These are phyloP conservation scores for Diplogelasinospora grovesii DNA, from an alignment of 495 filamentous ascomycete genomes.

Conservation along the genomic window DNA sequence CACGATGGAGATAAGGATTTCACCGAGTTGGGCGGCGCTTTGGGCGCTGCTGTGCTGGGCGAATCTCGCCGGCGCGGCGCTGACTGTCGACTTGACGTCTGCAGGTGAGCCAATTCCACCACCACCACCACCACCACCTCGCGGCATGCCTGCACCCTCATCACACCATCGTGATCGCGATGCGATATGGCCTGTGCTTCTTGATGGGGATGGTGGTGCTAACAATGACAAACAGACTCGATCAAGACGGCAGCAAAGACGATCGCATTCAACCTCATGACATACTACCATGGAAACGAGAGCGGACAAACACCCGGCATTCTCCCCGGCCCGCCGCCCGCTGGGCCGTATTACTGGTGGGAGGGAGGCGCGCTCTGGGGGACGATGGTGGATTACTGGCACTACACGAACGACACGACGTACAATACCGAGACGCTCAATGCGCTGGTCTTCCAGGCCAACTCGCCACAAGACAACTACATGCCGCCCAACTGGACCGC, in stretches of 20 bases:
- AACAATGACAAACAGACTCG: constrained; percentile 37
- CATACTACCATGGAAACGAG: constrained; percentile 55
- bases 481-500: constrained; percentile 65
- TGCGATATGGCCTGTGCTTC: not conserved
- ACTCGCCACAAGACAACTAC: constrained; percentile 49
- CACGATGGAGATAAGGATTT: not conserved
- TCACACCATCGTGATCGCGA: no score
- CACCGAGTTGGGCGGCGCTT: no score
- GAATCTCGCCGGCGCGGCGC: constrained; percentile 6
- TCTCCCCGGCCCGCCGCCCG: constrained; percentile 45
- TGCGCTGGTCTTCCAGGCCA: constrained; percentile 46
- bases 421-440: constrained; percentile 51
- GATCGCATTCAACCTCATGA: constrained; percentile 56
- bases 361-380: constrained; percentile 58
- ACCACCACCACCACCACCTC: not conserved
- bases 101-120: constrained; percentile 3
- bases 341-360: constrained; percentile 50
- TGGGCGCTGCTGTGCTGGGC: constrained; percentile 6
- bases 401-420: constrained; percentile 56
- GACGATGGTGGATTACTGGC: constrained; percentile 63
- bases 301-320: constrained; percentile 58
- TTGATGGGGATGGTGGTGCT: no score
- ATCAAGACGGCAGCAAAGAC: constrained; percentile 54
- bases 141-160: not conserved
- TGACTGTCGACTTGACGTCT: constrained; percentile 16